Evolutionary conservation across 2,329 filamentous ascomycete genomes (phyloP).

Genomic region (Cladophialophora bantiana): DNA sequence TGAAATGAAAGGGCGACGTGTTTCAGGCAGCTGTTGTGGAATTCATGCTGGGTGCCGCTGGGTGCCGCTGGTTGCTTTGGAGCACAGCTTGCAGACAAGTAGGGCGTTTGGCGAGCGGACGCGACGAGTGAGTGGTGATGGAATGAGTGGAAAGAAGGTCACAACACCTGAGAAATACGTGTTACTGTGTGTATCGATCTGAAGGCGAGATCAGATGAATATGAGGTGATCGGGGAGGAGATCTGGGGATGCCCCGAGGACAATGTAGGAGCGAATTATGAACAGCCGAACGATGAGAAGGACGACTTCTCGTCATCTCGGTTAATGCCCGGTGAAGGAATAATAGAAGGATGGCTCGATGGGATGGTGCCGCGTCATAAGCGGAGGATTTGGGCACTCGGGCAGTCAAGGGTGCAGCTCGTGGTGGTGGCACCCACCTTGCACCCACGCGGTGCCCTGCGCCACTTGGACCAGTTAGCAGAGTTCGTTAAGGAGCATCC

Average conservation of each 20-base stretch:
- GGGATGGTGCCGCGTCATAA: constrained; percentile 10
- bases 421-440: background rate
- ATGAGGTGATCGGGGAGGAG: background rate
- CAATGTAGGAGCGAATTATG: constrained; percentile 9
- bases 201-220: background rate
- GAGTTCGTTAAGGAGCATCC: constrained; percentile 1
- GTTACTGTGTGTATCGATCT: background rate
- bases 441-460: background rate
- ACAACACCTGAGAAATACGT: constrained; percentile 10
- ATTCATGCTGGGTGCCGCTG: constrained; percentile 30
- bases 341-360: background rate
- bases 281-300: constrained; percentile 6
- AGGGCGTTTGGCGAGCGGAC: constrained; percentile 7
- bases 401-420: background rate
- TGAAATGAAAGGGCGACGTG: constrained; percentile 6
- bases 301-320: background rate
- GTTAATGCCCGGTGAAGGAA: constrained; percentile 5
- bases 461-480: constrained; percentile 12
- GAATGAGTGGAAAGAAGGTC: background rate
- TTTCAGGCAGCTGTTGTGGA: constrained; percentile 32
- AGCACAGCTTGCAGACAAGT: constrained; percentile 11
- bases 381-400: constrained; percentile 3
- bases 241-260: constrained; percentile 17
- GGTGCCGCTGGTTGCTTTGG: constrained; percentile 11
- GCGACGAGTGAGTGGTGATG: background rate